Evolutionary conservation across 2,329 filamentous ascomycete species (phyloP), one percentile per base, ranked within the genome.

Genomic region (Orbilia oligospora): DNA sequence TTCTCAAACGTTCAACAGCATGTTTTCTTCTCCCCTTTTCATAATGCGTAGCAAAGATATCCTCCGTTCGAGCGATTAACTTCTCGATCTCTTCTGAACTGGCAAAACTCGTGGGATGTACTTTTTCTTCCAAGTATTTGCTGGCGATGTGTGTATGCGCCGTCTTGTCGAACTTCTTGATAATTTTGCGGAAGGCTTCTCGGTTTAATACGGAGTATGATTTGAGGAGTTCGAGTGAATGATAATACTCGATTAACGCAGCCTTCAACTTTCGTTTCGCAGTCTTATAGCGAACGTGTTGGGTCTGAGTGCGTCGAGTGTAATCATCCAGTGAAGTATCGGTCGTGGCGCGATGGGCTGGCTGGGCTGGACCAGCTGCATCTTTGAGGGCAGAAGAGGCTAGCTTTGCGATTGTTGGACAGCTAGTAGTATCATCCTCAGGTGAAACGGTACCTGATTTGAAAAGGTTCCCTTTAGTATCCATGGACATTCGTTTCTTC

Each of bases 131-230:
- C 89, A 97, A 92, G 84, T 95, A 98, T 30, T 91, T 89, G 83
- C 92, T 88, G 0, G 91, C 88, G 0, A 93, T 93, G 10, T 91
- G 89, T 48, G 93, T 91, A 81, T 94, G 90, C 71, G 94, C 90
- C 1, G 92, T 90, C 85, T 98, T 99, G 87, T 98, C 94, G 83
- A 97, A 98, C 85, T 99, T 99, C 84, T 99, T 99, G 85, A 97
- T 97, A 83, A 99, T 93, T 84, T 99, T 99, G 36, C 94, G 91
- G 83, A 98, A 98, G 0, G 94, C 96, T 0, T 93, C 97, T 61
- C 93, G 89, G 84, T 99, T 99, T 14, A 97, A 87, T 22, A 97
- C 86, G 0, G 94, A 91, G 82, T 97, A 99, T 0, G 93, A 92
- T 85, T 97, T 98, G 76, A 99, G 88, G 55, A 98, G 86, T 83